Base-by-base conservation (phyloP, 495 filamentous ascomycete genomes). In the Xylaria venustula region DNA sequence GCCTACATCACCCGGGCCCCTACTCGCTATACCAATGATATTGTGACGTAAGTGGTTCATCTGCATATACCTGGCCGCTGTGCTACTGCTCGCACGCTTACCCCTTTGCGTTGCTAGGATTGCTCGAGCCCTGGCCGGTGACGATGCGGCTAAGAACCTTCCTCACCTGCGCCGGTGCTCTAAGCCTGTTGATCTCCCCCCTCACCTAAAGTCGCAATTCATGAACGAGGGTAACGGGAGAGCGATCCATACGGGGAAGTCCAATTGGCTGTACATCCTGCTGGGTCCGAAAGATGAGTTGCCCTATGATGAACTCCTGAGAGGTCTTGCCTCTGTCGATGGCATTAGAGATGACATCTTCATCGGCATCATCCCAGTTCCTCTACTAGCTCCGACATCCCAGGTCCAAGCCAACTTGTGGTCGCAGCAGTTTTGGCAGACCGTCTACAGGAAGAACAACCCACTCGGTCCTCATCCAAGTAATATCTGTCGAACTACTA, bases 151-250 rank as follows among this genome's bases (percentile, higher is more conserved):
- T 65, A 80, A 83, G 54, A 83, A 87, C 61, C 77, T 92, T 32
- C 81, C 84, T 67, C 94, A 98, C 71, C 83, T 98, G 19, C 87
- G 91, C 45, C 85, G 92, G 51, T 90, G 94, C 59, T 87, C 86
- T 45, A 93, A 91, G 70, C 83, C 79, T 26, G 79, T 81, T 37
- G 86, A 85, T 63, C 78, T 97, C 5, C 90, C 92, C 36, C 68
- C 70, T 44, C 73, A 75, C 55, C 78, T 72, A 60, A 80, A 73
- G 54, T 77, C 62, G 28, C 72, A 64, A 55, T 88, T 71, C 62
- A 78, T 71, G 73, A 79, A 80, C 64, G 75, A 78, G 45, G 71
- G 70, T 14, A 71, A 74, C 55, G 76, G 76, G 52, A 68, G 71
- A 54, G 67, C 73, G 20, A 74, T 80, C 42, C 79, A 81, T 58